A percentile compares a stretch with the other conserved stretches of the same genome.
Conservation (phyloP, 441 rosid species). For the Euphorbia schlechtendalii region DNA sequence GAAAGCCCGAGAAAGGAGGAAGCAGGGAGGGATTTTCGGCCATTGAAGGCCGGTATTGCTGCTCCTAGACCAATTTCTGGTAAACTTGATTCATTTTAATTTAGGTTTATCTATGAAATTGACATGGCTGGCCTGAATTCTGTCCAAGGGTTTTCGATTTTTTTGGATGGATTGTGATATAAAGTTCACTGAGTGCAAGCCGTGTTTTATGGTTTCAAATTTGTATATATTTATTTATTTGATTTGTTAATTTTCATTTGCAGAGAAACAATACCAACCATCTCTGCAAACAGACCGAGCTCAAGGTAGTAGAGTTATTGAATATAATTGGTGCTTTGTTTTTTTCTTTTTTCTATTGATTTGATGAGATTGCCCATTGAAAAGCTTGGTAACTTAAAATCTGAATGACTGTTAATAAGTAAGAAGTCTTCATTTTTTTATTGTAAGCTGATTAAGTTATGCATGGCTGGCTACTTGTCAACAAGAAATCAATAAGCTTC, state of each 20-base stretch:
- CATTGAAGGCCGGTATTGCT: constrained; percentile 23
- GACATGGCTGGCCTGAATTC: constrained; percentile 7
- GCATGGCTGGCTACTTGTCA: background rate
- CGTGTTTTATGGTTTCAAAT: no score
- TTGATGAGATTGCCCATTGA: background rate
- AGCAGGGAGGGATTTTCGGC: constrained; percentile 20
- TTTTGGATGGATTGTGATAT: background rate
- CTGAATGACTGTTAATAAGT: background rate
- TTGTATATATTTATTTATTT: background rate
- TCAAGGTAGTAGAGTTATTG: constrained; percentile 29
- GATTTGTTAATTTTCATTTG: constrained; percentile 7
- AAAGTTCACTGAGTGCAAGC: constrained; percentile 1
- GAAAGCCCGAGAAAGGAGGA: constrained; percentile 41
- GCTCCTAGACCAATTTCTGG: constrained; percentile 48
- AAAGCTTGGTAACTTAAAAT: background rate
- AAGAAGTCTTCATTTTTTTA: background rate
- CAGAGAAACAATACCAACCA: constrained; percentile 50
- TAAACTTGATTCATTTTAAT: constrained; percentile 14
- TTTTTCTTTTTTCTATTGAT: no score
- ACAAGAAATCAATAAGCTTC: background rate
- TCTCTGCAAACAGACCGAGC: constrained; percentile 28
- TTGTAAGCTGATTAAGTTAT: no score
- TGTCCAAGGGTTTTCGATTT: background rate
- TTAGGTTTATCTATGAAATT: background rate
- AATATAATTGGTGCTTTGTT: background rate